Evolutionary conservation across 495 filamentous ascomycete species (phyloP), one percentile per base, ranked within the genome.

Genomic region (Podospora comata): DNA sequence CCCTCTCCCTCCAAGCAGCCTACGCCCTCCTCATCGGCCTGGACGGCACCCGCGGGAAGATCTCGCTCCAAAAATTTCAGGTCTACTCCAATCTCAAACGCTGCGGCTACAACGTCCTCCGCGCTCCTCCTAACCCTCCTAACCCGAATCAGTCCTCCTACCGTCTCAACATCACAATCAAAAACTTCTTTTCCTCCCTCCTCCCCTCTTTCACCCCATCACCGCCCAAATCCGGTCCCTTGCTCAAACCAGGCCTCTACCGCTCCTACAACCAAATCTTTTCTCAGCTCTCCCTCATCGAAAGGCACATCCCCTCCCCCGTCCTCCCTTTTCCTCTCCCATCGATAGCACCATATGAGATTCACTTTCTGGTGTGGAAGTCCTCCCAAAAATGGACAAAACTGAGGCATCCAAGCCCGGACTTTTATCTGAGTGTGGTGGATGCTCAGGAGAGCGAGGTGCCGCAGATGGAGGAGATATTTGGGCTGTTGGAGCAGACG

Each of bases 1-100:
- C 94, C 0, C 89, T 98, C 84, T 95, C 92, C 72, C 77, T 97
- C 32, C 92, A 98, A 77, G 93, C 90, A 5, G 93, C 91, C 1
- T 99, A 97, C 81, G 85, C 95, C 32, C 85, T 89, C 55, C 88
- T 92, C 69, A 84, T 92, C 70, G 91, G 89, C 16, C 77, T 80
- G 19, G 87, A 86, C 65, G 89, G 79, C 5, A 81, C 86, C 53
- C 77, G 82, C n/a, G 87, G 84, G 13, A 87, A 87, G 69, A 80
- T 86, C 61, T 83, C 78, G 64, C 63, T 97, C n/a, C 94, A 96
- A 72, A 85, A 92, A 69, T 98, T 91, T 74, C 88, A 89, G 27
- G 95, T 99, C 2, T 99, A 91, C 73, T 85, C 91, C 2, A 88
- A 91, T 44, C 81, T 99, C 69, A 94, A 88, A 75, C 83, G 95